phyloP scores from a whole-genome alignment of 202 grass and related monocot genomes.

The Panicum hallii region DNA sequence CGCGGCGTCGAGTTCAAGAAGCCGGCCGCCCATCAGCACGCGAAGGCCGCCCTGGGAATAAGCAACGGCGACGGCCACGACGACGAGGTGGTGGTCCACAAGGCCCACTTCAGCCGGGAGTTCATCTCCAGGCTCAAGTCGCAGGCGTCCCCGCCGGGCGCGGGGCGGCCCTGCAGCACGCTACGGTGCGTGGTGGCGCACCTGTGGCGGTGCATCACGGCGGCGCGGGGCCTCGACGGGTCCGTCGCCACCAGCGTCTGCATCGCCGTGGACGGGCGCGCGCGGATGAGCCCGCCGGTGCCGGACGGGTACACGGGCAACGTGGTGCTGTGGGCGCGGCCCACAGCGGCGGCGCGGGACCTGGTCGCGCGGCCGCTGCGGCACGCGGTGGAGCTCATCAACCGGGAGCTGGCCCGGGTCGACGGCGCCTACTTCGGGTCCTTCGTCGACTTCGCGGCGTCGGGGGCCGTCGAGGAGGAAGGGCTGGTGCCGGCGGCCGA shows the following conservation, averaged over 20 bases:
- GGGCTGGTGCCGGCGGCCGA: not conserved
- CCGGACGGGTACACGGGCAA: not conserved
- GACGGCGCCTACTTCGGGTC: not conserved
- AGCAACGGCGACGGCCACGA: too few relatives aligned
- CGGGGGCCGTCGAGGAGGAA: not conserved
- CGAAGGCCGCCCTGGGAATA: not conserved
- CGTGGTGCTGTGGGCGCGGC: slow-evolving; percentile 9
- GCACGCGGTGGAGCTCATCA: not conserved
- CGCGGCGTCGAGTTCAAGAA: not conserved
- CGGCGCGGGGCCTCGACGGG: not conserved
- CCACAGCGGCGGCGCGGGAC: not conserved
- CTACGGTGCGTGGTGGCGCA: slow-evolving; percentile 6
- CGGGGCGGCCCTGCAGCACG: not conserved
- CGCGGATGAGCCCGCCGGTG: not conserved
- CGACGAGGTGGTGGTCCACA: not conserved
- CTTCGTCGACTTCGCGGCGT: not conserved
- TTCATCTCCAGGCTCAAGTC: not conserved
- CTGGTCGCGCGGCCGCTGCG: not conserved
- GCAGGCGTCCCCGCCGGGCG: not conserved
- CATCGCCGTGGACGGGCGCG: not conserved
- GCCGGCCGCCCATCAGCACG: not conserved
- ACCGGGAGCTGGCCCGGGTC: not conserved
- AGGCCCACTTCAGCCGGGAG: not conserved
- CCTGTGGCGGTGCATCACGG: slow-evolving; percentile 12
- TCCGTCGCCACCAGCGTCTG: accelerated